Evolutionary conservation across 805 yeast species (phyloP), one percentile per base, ranked within the genome.

Genomic region (Kuraishia floccosa): DNA sequence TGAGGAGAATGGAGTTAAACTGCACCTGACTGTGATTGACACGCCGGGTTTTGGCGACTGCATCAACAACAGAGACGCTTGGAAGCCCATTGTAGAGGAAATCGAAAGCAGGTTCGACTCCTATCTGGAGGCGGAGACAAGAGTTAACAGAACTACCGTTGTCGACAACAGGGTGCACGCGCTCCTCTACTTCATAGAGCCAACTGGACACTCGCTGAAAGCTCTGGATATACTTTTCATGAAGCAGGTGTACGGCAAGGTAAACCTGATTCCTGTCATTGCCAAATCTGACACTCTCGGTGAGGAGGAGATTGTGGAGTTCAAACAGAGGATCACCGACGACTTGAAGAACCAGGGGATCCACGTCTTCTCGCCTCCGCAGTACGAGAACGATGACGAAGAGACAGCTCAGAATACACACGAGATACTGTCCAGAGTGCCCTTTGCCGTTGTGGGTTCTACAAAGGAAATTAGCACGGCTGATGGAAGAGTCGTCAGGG

Each of bases 1-100:
- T 39, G 96, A 85, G 54, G 98, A 91, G 60, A 86, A 82, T 50
- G 95, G 94, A 24, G 96, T 91, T 39, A 78, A 77, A 48, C 72
- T 91, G 47, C 78, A 74, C 39, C 67, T 91, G 49, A 79, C 83
- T 27, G 82, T 89, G 28, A 70, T 91, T 41, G 89, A 85, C 45
- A 74, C 96, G 20, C 94, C 94, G 23, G 97, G 96, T 1, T 91
- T 85, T 55, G 98, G 96, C 44, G 96, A 85, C 44, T 72, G 74
- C 28, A 75, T 91, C 49, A 82, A 85, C 60, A 84, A 82, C 52
- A 56, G 72, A 14, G 74, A 77, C 38, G 62, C 83, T 24, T 82
- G 96, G 96, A 75, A 72, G 52, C 94, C 97, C 35, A 82, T 91
- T 39, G 79, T 87, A 35, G 86, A 83, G 36, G 96, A 87, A 56